phyloP scores from a whole-genome alignment of 305 asterid genomes.

The Ajuga reptans region DNA sequence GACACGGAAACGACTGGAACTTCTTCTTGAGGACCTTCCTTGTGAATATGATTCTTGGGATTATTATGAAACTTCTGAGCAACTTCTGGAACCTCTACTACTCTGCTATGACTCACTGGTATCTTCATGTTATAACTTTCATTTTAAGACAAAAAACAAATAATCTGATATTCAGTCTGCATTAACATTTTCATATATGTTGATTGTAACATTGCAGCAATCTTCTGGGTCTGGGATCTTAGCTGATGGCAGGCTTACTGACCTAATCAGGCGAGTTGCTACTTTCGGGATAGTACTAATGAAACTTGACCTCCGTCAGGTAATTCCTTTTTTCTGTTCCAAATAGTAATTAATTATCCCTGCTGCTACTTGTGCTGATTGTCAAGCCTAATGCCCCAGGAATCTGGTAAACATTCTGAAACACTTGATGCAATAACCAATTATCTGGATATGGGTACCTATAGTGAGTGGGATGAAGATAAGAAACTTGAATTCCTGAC shows the following conservation, averaged over 20 bases:
- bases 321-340: conserved; percentile 19
- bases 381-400: conserved; percentile 40
- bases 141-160: background rate
- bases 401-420: conserved; percentile 90
- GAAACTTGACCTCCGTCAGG: conserved; percentile 99
- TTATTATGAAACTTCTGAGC: conserved; percentile 81
- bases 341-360: background rate
- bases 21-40: conserved; percentile 91
- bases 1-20: conserved; percentile 77
- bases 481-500: conserved; percentile 70
- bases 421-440: conserved; percentile 82
- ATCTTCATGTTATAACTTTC: conserved; percentile 17
- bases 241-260: conserved; percentile 90
- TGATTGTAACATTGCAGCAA: conserved; percentile 44
- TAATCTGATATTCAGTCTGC: conserved; percentile 11
- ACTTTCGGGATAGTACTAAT: conserved; percentile 86
- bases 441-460: conserved; percentile 84
- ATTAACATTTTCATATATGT: background rate
- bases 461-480: conserved; percentile 92
- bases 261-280: conserved; percentile 82
- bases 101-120: conserved; percentile 86
- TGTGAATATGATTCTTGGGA: conserved; percentile 72
- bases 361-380: conserved; percentile 17
- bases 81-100: conserved; percentile 76
- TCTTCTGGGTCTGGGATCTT: conserved; percentile 81